Percentiles rank a stretch among this genome's conserved stretches.
phyloP scores from a whole-genome alignment of 148 eudicot species.

The Vaccinium vitisidaea region DNA sequence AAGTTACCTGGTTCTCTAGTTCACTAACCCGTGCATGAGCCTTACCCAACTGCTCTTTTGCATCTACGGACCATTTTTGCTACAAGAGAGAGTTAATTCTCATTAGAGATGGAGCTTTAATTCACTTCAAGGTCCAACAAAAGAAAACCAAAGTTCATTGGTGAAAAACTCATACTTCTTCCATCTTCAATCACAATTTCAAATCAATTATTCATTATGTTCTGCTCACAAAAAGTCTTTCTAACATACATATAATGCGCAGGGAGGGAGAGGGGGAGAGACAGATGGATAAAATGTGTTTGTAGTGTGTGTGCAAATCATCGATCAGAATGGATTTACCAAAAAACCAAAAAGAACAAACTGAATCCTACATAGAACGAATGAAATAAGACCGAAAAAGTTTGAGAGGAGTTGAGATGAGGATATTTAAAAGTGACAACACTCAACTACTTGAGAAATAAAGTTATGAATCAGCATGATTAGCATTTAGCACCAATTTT shows the following conservation, averaged over 20 bases:
- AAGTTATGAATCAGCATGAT: background rate
- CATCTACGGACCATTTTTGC: conserved; percentile 57
- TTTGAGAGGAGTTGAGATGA: background rate
- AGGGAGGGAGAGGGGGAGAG: background rate
- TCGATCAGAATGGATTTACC: background rate
- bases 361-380: background rate
- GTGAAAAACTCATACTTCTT: background rate
- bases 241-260: background rate
- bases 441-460: background rate
- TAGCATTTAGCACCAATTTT: background rate
- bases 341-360: background rate
- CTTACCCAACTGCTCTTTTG: conserved; percentile 44
- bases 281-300: background rate
- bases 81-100: conserved; percentile 8
- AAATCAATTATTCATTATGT: background rate
- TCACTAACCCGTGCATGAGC: conserved; percentile 54
- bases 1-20: conserved; percentile 55
- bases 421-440: background rate
- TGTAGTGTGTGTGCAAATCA: background rate
- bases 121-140: background rate
- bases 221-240: background rate
- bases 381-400: background rate
- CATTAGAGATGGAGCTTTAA: background rate
- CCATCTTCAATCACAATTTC: background rate
- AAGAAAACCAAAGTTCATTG: background rate